Evolutionary conservation across 305 asterid species (phyloP).

Genomic region (Nicotiana rustica): DNA sequence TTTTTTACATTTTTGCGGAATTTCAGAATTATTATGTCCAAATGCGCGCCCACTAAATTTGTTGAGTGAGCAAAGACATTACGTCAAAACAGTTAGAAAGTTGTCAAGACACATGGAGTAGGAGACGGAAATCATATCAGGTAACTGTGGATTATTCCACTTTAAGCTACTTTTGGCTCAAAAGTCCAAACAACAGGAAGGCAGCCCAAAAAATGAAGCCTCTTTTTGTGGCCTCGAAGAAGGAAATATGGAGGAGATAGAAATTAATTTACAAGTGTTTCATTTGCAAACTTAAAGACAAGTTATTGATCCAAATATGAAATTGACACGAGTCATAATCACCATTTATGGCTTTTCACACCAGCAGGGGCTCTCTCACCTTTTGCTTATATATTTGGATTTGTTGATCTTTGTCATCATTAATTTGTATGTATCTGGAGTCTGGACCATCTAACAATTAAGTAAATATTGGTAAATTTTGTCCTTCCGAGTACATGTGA

Average conservation of each 20-base stretch:
- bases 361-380: neutral
- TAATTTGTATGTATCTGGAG: neutral
- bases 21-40: too few species aligned
- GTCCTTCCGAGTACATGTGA: neutral
- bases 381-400: neutral
- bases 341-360: neutral
- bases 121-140: neutral
- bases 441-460: neutral
- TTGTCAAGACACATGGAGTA: neutral
- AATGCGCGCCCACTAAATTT: too few species aligned
- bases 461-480: neutral
- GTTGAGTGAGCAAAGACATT: neutral
- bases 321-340: neutral
- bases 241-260: neutral
- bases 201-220: neutral
- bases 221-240: neutral
- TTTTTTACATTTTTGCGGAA: too few species aligned
- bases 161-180: neutral
- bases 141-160: neutral
- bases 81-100: neutral
- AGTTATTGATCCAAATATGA: constrained; percentile 5
- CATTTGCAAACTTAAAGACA: neutral
- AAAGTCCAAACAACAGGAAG: neutral
- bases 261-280: neutral
- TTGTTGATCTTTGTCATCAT: neutral